Conservation (phyloP, 2,329 filamentous ascomycete species). For the Samsoniella hepiali region DNA sequence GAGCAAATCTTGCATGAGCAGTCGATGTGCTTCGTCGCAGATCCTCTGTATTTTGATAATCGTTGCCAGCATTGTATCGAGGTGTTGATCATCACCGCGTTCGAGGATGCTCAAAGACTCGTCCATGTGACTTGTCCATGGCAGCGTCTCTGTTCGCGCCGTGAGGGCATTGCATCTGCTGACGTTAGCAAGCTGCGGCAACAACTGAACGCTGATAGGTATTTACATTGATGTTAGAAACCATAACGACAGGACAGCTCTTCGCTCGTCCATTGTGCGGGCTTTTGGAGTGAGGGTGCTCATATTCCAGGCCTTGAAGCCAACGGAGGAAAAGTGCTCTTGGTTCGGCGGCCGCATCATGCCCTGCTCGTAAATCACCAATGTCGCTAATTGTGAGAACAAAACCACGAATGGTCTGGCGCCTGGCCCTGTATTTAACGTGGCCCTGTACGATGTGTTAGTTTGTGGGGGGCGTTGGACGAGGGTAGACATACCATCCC, state of each 20-base stretch:
- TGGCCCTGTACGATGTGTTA: conserved; percentile 33
- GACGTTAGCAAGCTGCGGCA: conserved; percentile 16
- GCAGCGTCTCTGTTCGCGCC: conserved; percentile 47
- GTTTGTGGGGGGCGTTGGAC: too few relatives aligned
- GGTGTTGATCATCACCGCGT: conserved; percentile 42
- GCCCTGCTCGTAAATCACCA: conserved; percentile 45
- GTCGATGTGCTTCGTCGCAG: conserved; percentile 36
- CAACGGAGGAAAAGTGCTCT: conserved; percentile 34
- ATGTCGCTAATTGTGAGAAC: conserved; percentile 40
- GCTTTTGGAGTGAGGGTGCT: conserved; percentile 29
- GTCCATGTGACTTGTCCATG: conserved; percentile 58
- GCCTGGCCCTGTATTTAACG: conserved; percentile 33
- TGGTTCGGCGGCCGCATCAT: conserved; percentile 39
- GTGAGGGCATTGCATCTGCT: conserved; percentile 38
- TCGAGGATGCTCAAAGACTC: conserved; percentile 50
- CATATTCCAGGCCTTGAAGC: conserved; percentile 35
- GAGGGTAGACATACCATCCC: conserved; percentile 38
- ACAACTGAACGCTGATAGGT: accelerated
- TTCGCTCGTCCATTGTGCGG: conserved; percentile 48
- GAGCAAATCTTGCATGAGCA: conserved; percentile 31
- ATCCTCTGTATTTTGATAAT: conserved; percentile 39
- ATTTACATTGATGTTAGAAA: conserved; percentile 36
- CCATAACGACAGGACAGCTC: conserved; percentile 48
- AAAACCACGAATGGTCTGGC: conserved; percentile 44
- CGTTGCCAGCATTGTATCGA: conserved; percentile 46